Conservation (phyloP, 2,329 filamentous ascomycete species). For the Botrytis paeoniae region DNA sequence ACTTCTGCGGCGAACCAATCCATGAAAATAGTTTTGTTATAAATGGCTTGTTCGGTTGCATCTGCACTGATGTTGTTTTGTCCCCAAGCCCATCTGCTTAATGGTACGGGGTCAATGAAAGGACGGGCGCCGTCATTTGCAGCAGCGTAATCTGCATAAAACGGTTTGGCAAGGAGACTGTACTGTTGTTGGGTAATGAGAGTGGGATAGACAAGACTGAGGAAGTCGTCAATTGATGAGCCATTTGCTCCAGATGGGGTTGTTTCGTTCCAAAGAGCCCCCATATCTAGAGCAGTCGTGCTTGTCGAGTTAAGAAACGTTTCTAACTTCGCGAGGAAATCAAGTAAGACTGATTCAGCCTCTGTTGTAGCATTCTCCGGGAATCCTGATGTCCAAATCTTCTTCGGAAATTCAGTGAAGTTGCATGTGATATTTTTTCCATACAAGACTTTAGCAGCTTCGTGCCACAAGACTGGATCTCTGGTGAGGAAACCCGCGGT, state of each 20-base stretch:
- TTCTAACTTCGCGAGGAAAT: constrained; percentile 45
- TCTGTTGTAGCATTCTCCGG: constrained; percentile 40
- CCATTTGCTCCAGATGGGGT: constrained; percentile 35
- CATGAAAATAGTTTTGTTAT: constrained; percentile 50
- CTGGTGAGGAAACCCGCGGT: constrained; percentile 47
- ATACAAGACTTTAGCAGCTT: constrained; percentile 46
- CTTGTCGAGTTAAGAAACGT: constrained; percentile 42
- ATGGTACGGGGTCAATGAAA: constrained; percentile 49
- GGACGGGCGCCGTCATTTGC: constrained; percentile 45
- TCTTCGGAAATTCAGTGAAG: constrained; percentile 41
- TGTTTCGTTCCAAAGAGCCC: constrained; percentile 25
- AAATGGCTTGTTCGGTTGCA: constrained; percentile 43
- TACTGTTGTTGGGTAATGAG: constrained; percentile 49
- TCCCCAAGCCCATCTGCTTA: constrained; percentile 48
- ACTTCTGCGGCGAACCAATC: constrained; percentile 47
- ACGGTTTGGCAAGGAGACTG: constrained; percentile 46
- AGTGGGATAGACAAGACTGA: constrained; percentile 46
- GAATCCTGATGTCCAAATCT: constrained; percentile 44
- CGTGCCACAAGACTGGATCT: constrained; percentile 44
- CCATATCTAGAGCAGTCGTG: constrained; percentile 30
- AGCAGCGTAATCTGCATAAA: constrained; percentile 49
- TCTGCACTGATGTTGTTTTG: constrained; percentile 40
- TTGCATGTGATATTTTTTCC: constrained; percentile 45
- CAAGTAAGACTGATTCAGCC: constrained; percentile 41
- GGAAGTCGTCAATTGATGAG: constrained; percentile 38